These are phyloP conservation scores for Mimosa bimucronata DNA, from an alignment of 306 rosid genomes.

Conservation along the genomic window DNA sequence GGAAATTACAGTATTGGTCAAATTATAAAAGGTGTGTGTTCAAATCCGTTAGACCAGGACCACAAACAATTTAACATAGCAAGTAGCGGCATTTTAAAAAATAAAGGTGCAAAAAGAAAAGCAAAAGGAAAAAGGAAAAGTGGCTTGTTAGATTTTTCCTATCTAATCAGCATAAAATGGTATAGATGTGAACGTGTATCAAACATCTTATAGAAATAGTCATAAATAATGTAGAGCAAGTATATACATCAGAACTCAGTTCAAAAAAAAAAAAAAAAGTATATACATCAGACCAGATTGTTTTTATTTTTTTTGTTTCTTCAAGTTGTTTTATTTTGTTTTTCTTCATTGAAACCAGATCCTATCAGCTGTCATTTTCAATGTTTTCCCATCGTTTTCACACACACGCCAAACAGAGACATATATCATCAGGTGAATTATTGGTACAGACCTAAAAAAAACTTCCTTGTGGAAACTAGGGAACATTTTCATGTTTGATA, in stretches of 20 bases:
- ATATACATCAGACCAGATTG: not conserved
- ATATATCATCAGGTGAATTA: not conserved
- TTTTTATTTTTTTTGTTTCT: not conserved
- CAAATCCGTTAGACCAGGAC: constrained; percentile 13
- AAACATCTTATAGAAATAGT: too few relatives aligned
- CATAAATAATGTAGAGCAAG: too few relatives aligned
- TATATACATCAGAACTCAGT: too few relatives aligned
- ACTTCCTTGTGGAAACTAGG: not conserved
- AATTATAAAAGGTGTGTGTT: not conserved
- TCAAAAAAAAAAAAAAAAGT: too few relatives aligned
- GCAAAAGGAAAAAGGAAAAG: not conserved
- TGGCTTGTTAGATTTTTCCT: not conserved
- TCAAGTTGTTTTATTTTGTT: not conserved
- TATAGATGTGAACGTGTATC: not conserved
- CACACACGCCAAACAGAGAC: not conserved
- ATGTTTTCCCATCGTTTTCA: not conserved
- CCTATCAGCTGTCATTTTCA: not conserved
- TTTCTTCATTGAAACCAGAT: not conserved
- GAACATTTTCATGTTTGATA: not conserved
- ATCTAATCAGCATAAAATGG: not conserved
- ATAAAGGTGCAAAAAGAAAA: not conserved
- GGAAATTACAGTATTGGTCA: constrained; percentile 31
- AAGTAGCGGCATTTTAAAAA: constrained; percentile 5
- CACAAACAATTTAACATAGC: not conserved
- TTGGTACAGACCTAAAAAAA: not conserved